These are phyloP conservation scores for Clarireedia paspali DNA, from an alignment of 2,329 filamentous ascomycete species.

Conservation along the genomic window DNA sequence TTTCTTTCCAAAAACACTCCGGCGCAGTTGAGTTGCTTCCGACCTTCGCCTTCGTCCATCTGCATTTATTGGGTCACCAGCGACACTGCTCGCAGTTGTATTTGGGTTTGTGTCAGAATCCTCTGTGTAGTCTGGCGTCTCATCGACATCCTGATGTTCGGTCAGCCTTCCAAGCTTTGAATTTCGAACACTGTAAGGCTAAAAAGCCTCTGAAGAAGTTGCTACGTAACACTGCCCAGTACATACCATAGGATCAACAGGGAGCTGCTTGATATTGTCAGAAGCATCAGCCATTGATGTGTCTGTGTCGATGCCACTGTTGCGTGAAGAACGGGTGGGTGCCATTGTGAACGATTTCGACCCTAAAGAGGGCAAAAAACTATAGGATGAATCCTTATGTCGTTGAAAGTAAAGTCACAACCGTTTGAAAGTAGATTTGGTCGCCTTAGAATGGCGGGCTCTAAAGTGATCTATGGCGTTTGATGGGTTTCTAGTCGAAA, in stretches of 20 bases:
- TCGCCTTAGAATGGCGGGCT: constrained; percentile 16
- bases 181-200: background rate
- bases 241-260: constrained; percentile 30
- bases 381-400: constrained; percentile 14
- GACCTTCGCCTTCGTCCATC: constrained; percentile 83
- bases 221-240: background rate
- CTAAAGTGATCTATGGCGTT: background rate
- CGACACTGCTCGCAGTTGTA: constrained; percentile 75
- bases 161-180: constrained; percentile 2
- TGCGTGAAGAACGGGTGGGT: constrained; percentile 44
- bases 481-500: constrained; percentile 11
- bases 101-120: constrained; percentile 62
- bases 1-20: constrained; percentile 91
- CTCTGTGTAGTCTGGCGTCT: constrained; percentile 59
- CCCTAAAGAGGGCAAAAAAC: constrained; percentile 18
- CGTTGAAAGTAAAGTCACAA: background rate
- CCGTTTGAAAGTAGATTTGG: background rate
- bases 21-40: constrained; percentile 81
- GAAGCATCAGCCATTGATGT: constrained; percentile 57
- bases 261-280: constrained; percentile 28
- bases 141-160: constrained; percentile 48
- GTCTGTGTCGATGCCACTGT: constrained; percentile 40
- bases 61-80: constrained; percentile 55
- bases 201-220: background rate
- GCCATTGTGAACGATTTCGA: constrained; percentile 38